These are phyloP conservation scores for Phytophthora fragariae DNA, from an alignment of 352 stramenopile species.

Conservation along the genomic window DNA sequence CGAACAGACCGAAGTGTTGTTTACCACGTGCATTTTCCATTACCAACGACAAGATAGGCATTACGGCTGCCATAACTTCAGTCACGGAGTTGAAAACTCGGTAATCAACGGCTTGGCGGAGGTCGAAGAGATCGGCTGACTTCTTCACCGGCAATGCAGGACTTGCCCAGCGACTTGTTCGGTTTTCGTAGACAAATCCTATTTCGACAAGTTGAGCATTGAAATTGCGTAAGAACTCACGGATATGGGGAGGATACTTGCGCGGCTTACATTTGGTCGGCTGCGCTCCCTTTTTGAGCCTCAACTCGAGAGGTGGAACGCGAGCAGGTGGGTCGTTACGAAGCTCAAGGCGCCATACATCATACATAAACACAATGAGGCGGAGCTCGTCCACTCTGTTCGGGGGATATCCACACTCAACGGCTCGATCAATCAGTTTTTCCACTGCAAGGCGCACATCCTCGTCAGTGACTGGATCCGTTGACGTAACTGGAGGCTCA, in stretches of 20 bases:
- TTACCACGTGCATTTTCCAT: slow-evolving; percentile 17
- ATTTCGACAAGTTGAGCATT: background rate
- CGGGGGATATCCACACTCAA: slow-evolving; percentile 16
- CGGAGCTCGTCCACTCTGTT: slow-evolving; percentile 3
- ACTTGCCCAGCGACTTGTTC: too few relatives aligned
- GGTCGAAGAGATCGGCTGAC: too few relatives aligned
- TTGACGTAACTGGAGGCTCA: background rate
- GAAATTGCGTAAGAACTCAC: background rate
- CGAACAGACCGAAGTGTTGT: slow-evolving; percentile 16
- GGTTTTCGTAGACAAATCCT: too few relatives aligned
- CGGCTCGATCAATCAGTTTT: background rate
- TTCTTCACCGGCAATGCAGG: too few relatives aligned
- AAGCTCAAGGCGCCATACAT: background rate
- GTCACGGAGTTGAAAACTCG: background rate
- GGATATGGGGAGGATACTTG: background rate
- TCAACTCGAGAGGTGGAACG: background rate
- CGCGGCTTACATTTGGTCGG: background rate
- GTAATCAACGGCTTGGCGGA: too few relatives aligned
- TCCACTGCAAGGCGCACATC: slow-evolving; percentile 3
- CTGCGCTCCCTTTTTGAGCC: background rate
- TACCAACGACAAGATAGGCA: slow-evolving; percentile 19
- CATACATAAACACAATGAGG: background rate
- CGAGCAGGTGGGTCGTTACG: background rate
- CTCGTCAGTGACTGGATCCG: background rate
- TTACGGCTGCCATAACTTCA: slow-evolving; percentile 19